Evolutionary conservation across 306 rosid genomes (phyloP).

Genomic region (Cucurbita ficifolia): DNA sequence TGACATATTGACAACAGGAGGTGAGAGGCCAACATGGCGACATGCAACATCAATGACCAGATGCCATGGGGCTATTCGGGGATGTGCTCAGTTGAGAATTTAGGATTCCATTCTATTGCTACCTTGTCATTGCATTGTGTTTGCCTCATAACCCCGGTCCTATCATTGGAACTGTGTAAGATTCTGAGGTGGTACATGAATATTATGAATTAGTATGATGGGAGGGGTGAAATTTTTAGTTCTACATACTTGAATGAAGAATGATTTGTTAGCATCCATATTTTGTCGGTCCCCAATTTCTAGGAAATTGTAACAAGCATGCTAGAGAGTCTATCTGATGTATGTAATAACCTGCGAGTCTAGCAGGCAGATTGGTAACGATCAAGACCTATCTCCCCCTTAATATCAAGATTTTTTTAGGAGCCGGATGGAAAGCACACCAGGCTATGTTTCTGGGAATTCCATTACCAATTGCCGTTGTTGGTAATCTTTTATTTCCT

Average conservation of each 20-base stretch:
- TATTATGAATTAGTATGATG: not conserved
- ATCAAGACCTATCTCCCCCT: not conserved
- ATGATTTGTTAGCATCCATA: not conserved
- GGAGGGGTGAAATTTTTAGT: not conserved
- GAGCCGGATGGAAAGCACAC: not conserved
- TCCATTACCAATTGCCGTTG: not conserved
- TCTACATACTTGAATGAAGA: conserved; percentile 2
- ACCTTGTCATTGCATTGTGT: not conserved
- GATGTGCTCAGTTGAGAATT: conserved; percentile 76
- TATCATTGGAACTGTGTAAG: not conserved
- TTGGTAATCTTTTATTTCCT: not conserved
- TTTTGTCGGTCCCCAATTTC: not conserved
- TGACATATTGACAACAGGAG: conserved; percentile 69
- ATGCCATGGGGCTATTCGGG: conserved; percentile 79
- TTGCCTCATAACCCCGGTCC: not conserved
- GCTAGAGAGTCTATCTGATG: too few relatives aligned
- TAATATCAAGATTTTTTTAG: too few relatives aligned
- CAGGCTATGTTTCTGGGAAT: not conserved
- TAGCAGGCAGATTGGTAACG: not conserved
- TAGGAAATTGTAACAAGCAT: not conserved
- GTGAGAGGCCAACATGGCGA: conserved; percentile 81
- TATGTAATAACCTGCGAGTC: too few relatives aligned
- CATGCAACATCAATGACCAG: conserved; percentile 68
- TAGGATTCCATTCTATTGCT: conserved; percentile 20
- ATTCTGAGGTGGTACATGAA: not conserved